These are phyloP conservation scores for Pythium angustatum DNA, from an alignment of 352 stramenopile species.

Conservation along the genomic window DNA sequence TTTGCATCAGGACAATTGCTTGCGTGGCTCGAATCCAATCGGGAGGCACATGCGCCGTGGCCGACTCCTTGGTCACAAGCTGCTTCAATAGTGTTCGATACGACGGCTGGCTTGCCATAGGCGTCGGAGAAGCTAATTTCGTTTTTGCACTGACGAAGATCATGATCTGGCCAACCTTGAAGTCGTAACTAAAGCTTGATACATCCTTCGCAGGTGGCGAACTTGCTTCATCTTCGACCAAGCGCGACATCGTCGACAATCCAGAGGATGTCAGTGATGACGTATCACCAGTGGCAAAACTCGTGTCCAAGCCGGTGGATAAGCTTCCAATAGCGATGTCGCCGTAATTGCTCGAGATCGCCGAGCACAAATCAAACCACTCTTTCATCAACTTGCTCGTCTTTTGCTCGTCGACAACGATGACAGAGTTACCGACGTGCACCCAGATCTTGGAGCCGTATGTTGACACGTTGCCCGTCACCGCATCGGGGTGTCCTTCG, in stretches of 20 bases:
- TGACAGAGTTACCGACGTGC: constrained; percentile 61
- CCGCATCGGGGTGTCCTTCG: constrained; percentile 60
- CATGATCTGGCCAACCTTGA: constrained; percentile 66
- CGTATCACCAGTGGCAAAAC: constrained; percentile 22
- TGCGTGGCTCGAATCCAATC: constrained; percentile 74
- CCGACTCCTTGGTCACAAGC: constrained; percentile 65
- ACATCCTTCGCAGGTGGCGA: constrained; percentile 4
- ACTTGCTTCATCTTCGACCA: constrained; percentile 14
- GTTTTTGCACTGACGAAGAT: constrained; percentile 71
- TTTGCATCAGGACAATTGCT: constrained; percentile 79
- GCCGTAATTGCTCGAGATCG: constrained; percentile 55
- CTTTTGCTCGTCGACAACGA: constrained; percentile 76
- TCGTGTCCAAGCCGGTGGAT: background rate
- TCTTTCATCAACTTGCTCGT: constrained; percentile 61
- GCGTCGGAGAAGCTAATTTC: constrained; percentile 28
- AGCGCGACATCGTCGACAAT: constrained; percentile 10
- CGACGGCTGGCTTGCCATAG: constrained; percentile 51
- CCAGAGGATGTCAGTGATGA: constrained; percentile 30
- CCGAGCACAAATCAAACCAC: constrained; percentile 58
- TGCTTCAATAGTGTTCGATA: constrained; percentile 78
- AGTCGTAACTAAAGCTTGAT: constrained; percentile 71
- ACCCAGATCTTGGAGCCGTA: constrained; percentile 78
- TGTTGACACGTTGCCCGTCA: constrained; percentile 42
- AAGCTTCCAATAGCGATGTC: background rate
- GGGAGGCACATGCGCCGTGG: constrained; percentile 37